Conservation (phyloP, 129 eudicot genomes). For the Flaveria bidentis region DNA sequence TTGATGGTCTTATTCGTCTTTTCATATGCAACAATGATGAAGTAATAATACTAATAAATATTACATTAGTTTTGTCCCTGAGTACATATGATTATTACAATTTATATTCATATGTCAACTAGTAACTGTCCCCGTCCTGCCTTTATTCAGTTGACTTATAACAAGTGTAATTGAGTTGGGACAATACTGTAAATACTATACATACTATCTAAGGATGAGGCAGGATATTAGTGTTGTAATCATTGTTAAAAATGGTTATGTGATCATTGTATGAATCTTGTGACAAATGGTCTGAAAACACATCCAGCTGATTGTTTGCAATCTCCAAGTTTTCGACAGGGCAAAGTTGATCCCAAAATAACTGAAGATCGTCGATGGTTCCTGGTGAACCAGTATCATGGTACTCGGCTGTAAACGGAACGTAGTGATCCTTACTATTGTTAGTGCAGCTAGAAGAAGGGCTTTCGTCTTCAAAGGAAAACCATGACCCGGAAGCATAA, state of each 20-base stretch:
- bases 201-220: not conserved
- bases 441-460: not conserved
- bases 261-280: slow-evolving; percentile 37
- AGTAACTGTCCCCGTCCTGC: not conserved
- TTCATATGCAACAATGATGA: not conserved
- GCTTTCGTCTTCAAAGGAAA: not conserved
- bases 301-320: slow-evolving; percentile 11
- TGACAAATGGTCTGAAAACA: not conserved
- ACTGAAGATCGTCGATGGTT: slow-evolving; percentile 18
- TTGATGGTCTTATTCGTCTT: not conserved
- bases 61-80: not conserved
- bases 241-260: not conserved
- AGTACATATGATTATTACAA: not conserved
- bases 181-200: no score
- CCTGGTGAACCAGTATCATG: slow-evolving; percentile 12
- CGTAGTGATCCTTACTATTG: no score
- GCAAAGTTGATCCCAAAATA: slow-evolving; percentile 30
- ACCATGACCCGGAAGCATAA: not conserved
- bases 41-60: not conserved
- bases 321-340: slow-evolving; percentile 18
- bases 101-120: not conserved
- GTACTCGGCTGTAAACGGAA: not conserved
- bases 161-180: not conserved
- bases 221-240: slow-evolving; percentile 7
- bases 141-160: not conserved